Conservation (phyloP, 768 basidiomycete genomes). For the Infundibulicybe gibba region DNA sequence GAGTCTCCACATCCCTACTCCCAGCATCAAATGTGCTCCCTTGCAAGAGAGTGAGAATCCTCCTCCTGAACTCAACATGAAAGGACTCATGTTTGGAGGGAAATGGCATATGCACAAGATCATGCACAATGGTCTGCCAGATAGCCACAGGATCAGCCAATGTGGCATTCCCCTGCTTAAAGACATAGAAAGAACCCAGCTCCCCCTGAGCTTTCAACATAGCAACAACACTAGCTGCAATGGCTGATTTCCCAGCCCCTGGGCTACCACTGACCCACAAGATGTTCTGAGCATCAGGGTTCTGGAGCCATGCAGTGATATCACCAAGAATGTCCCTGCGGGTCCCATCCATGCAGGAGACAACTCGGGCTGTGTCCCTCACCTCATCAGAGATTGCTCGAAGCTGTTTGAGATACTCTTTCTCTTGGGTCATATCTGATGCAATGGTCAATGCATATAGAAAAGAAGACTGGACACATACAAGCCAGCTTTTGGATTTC, state of each 20-base stretch:
- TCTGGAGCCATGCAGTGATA: slow-evolving; percentile 9
- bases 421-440: no score
- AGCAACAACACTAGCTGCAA: slow-evolving; percentile 13
- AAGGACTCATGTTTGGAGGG: background rate
- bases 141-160: slow-evolving; percentile 6
- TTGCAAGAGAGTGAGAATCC: background rate
- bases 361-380: no score
- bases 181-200: slow-evolving; percentile 16
- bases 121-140: slow-evolving; percentile 7
- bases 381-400: no score
- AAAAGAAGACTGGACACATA: no score
- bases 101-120: background rate
- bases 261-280: slow-evolving; percentile 15
- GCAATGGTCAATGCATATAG: no score
- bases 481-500: no score
- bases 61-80: background rate
- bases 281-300: slow-evolving; percentile 6
- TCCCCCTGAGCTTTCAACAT: slow-evolving; percentile 6
- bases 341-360: slow-evolving; percentile 8
- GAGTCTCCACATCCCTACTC: background rate
- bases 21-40: background rate
- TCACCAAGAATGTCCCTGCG: slow-evolving; percentile 3
- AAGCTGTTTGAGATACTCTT: no score
- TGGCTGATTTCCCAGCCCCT: slow-evolving; percentile 15
- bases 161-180: slow-evolving; percentile 3